A percentile compares a stretch with the other conserved stretches of the same genome.
phyloP scores from a whole-genome alignment of 176 grass and related monocot species.

The Oryza officinalis region DNA sequence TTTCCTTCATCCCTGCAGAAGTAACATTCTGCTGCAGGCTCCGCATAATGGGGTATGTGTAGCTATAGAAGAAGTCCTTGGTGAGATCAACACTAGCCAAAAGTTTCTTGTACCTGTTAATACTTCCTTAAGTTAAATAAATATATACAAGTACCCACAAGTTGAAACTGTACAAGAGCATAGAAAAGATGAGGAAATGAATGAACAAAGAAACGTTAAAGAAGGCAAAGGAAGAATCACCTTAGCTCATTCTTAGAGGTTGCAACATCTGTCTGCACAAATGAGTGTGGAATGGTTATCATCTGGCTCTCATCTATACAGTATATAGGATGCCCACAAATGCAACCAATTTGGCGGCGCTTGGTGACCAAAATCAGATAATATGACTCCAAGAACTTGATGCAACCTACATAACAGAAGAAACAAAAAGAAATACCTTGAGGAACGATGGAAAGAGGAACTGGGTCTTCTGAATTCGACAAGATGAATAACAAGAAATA shows the following conservation, averaged over 20 bases:
- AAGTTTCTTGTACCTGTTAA: conserved; percentile 92
- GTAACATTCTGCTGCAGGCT: conserved; percentile 77
- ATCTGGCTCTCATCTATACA: conserved; percentile 90
- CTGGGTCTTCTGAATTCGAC: neutral
- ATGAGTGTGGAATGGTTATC: conserved; percentile 78
- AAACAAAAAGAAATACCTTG: conserved; percentile 10
- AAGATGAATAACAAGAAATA: conserved; percentile 1
- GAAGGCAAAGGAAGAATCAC: conserved; percentile 35
- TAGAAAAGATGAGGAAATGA: neutral
- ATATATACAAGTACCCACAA: neutral
- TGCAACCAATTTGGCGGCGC: conserved; percentile 79
- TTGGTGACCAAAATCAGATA: conserved; percentile 95
- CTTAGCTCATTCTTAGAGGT: conserved; percentile 87
- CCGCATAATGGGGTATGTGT: conserved; percentile 98
- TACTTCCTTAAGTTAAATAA: neutral
- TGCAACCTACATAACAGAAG: conserved; percentile 62
- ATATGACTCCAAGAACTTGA: conserved; percentile 94
- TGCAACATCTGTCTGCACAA: conserved; percentile 83
- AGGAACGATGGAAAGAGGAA: neutral
- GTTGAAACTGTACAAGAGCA: neutral
- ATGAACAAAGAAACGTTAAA: conserved; percentile 16
- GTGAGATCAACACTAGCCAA: conserved; percentile 90
- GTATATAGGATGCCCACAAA: conserved; percentile 91
- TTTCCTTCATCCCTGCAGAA: conserved; percentile 58
- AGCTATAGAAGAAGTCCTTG: conserved; percentile 98